These are phyloP conservation scores for Pseudogymnoascus sp. DNA, from an alignment of 2,329 filamentous ascomycete genomes.

Conservation along the genomic window DNA sequence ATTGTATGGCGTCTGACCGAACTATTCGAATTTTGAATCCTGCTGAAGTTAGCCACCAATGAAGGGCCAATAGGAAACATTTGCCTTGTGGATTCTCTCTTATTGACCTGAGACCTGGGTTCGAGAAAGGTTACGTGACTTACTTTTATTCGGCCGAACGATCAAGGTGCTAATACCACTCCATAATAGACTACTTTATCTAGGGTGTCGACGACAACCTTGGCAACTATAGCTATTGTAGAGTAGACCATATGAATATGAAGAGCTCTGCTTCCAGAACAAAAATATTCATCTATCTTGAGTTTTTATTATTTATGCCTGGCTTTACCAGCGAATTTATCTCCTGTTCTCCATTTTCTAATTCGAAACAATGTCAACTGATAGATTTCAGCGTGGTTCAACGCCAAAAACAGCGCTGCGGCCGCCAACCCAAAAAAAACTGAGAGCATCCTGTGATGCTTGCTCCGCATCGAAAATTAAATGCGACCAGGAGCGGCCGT, in stretches of 20 bases:
- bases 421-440: background rate
- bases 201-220: background rate
- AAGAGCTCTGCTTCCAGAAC: background rate
- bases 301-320: background rate
- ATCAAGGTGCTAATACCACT: background rate
- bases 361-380: background rate
- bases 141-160: background rate
- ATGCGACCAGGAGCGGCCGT: background rate
- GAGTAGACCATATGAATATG: background rate
- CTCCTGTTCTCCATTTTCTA: background rate
- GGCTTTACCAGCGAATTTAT: background rate
- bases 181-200: background rate
- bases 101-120: background rate
- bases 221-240: background rate
- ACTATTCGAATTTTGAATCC: background rate
- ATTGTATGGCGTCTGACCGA: background rate
- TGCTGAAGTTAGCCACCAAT: background rate
- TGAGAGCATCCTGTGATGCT: background rate
- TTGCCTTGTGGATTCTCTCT: background rate
- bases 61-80: background rate
- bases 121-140: background rate
- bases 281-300: background rate
- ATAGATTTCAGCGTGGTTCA: background rate
- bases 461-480: constrained; percentile 1
- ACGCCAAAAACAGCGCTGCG: background rate